A percentile compares a stretch with the other conserved stretches of the same genome.
These are phyloP conservation scores for Aureobasidium zeae DNA, from an alignment of 2,329 filamentous ascomycete genomes.

Conservation along the genomic window DNA sequence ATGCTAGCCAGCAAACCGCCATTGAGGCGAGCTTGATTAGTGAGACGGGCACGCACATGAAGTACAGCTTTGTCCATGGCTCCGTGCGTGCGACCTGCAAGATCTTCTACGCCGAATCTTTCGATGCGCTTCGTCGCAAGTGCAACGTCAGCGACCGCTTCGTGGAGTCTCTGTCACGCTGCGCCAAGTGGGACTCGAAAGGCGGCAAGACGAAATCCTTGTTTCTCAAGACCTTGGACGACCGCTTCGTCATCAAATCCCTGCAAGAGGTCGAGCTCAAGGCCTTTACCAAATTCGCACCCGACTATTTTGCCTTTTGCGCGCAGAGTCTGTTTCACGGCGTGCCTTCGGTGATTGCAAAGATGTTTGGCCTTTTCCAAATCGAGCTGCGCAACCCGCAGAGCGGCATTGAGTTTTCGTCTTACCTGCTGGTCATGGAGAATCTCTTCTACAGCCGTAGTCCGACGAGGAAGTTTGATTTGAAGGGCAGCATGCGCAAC, in stretches of 20 bases:
- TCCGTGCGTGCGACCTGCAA: slow-evolving; percentile 96
- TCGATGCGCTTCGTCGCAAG: slow-evolving; percentile 85
- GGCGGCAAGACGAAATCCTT: slow-evolving; percentile 97
- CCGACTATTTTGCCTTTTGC: slow-evolving; percentile 96
- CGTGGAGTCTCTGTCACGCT: slow-evolving; percentile 87
- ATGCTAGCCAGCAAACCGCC: slow-evolving; percentile 50
- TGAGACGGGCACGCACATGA: slow-evolving; percentile 81
- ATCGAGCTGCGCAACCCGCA: slow-evolving; percentile 91
- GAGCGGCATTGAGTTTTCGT: slow-evolving; percentile 87
- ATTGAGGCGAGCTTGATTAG: slow-evolving; percentile 79
- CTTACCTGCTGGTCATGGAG: slow-evolving; percentile 91
- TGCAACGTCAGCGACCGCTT: slow-evolving; percentile 91
- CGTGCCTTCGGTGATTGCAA: slow-evolving; percentile 90
- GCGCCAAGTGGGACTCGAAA: slow-evolving; percentile 95
- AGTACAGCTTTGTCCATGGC: slow-evolving; percentile 90
- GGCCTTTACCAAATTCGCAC: slow-evolving; percentile 89
- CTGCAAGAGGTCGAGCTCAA: slow-evolving; percentile 85
- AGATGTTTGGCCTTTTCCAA: slow-evolving; percentile 98
- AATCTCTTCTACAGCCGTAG: slow-evolving; percentile 94
- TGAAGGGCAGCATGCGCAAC: slow-evolving; percentile 98
- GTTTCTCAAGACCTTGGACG: slow-evolving; percentile 92
- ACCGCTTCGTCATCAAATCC: slow-evolving; percentile 86
- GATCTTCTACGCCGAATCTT: slow-evolving; percentile 97
- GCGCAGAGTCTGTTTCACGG: slow-evolving; percentile 88
- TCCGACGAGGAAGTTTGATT: slow-evolving; percentile 71